These are phyloP conservation scores for Lentinula sp. DNA, from an alignment of 768 basidiomycete genomes.

Conservation along the genomic window DNA sequence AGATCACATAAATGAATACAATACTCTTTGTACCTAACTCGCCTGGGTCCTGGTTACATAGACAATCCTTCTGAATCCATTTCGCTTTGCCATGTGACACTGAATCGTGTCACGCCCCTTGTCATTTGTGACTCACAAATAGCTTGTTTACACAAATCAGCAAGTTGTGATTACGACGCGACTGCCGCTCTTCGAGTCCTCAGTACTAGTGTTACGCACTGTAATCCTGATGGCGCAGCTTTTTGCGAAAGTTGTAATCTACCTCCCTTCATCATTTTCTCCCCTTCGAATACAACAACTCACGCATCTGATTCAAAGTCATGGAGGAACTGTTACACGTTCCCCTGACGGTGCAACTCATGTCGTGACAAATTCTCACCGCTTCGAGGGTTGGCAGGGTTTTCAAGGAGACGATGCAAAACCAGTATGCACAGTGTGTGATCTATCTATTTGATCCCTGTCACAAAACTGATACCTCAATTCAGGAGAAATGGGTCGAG, in stretches of 20 bases:
- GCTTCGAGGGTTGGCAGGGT: conserved; percentile 50
- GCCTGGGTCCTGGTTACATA: too few relatives aligned
- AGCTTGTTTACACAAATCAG: too few relatives aligned
- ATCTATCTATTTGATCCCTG: background rate
- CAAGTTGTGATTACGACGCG: too few relatives aligned
- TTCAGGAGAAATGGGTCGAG: conserved; percentile 64
- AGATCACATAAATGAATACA: background rate
- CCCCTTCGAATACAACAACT: conserved; percentile 37
- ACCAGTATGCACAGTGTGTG: conserved; percentile 32
- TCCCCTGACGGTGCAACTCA: conserved; percentile 38
- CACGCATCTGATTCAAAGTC: conserved; percentile 37
- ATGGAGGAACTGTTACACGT: conserved; percentile 38
- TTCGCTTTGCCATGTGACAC: too few relatives aligned
- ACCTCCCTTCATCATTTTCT: conserved; percentile 44
- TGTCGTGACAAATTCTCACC: conserved; percentile 50
- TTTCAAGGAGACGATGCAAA: conserved; percentile 22
- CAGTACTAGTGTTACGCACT: background rate
- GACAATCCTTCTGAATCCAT: too few relatives aligned
- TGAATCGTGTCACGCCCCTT: too few relatives aligned
- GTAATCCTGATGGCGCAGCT: conserved; percentile 7
- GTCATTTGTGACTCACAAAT: too few relatives aligned
- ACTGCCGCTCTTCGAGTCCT: too few relatives aligned
- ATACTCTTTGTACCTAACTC: background rate
- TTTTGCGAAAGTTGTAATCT: conserved; percentile 40
- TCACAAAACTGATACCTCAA: conserved; percentile 1